A percentile compares a stretch with the other conserved stretches of the same genome.
Evolutionary conservation across 441 rosid species (phyloP).

Genomic region (Euphorbia celastroides): DNA sequence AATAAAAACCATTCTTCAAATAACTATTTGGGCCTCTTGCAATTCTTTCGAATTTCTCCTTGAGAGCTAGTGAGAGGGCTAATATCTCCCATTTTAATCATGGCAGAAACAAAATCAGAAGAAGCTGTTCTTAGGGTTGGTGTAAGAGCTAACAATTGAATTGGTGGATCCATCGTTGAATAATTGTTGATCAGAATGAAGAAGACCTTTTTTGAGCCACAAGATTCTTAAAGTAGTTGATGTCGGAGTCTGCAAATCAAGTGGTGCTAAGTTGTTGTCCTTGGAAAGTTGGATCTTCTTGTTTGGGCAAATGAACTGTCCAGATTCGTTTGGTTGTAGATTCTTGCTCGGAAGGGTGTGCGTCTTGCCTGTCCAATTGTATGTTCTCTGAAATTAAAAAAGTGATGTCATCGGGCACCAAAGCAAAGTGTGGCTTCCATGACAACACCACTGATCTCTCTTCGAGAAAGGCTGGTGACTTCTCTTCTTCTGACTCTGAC

Average conservation of each 20-base stretch:
- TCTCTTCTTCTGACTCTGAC: no score
- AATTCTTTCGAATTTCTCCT: slow-evolving; percentile 72
- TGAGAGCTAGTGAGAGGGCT: slow-evolving; percentile 69
- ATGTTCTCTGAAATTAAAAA: slow-evolving; percentile 37
- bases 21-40: slow-evolving; percentile 31
- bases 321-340: slow-evolving; percentile 70
- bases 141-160: slow-evolving; percentile 49
- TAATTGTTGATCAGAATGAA: slow-evolving; percentile 69
- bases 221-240: slow-evolving; percentile 62
- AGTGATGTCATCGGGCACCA: no score
- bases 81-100: slow-evolving; percentile 89
- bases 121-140: slow-evolving; percentile 36
- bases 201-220: slow-evolving; percentile 48
- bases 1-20: neutral
- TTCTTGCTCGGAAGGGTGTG: slow-evolving; percentile 43
- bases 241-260: slow-evolving; percentile 54
- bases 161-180: slow-evolving; percentile 74
- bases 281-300: slow-evolving; percentile 51
- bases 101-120: slow-evolving; percentile 53
- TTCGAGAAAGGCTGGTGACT: no score
- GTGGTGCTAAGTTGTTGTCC: slow-evolving; percentile 78
- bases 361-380: slow-evolving; percentile 73
- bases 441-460: no score
- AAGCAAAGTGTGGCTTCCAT: no score
- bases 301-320: slow-evolving; percentile 51